Base-by-base conservation (phyloP, 2,329 filamentous ascomycete genomes). In the Sarocladiaceae sp. region DNA sequence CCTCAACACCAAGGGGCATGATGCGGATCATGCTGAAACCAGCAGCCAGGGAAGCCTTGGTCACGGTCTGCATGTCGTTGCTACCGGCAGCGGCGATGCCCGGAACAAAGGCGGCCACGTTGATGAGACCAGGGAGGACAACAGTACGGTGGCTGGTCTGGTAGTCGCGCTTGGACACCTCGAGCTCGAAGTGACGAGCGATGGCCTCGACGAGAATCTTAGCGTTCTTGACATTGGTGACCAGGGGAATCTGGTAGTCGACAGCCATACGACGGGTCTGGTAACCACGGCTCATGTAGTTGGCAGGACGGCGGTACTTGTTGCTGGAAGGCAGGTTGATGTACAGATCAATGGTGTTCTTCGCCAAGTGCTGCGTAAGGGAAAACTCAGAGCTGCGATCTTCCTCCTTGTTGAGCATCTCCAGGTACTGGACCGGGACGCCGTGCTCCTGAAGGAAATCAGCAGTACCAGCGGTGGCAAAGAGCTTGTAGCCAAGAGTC, bases 321-420 rank as follows among this genome's bases (percentile, higher is more conserved):
- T 99, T 99, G 82, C 83, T 96, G 12, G 94, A 97, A n/a, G 94
- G 94, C 71, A 99, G 72, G 71, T 99, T 99, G 84, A 99, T 97
- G 76, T 99, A 99, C 55, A 99, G 76, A 69, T 97, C 93, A 63
- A 99, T 99, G 70, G 94, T 86, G 74, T 97, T 97, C 75, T 96
- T 97, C 54, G 93, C 88, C 71, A 99, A 76, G 75, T 97, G 93
- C 73, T 97, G 91, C 1, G 91, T 97, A 56, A 99, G 80, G 8
- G 94, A 99, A 75, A 96, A 99, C 72, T 99, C 94, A 0, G 91
- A 90, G 70, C 93, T 92, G 68, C 96, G 90, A 56, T 91, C 86
- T 60, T 91, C 87, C 57, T 91, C 83, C 53, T 86, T 84, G 50
- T 82, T 82, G 12, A 99, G 82, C 28, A 92, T 86, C 70, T 99